Conservation (phyloP, 768 basidiomycete species). For the Mycena haematopus region DNA sequence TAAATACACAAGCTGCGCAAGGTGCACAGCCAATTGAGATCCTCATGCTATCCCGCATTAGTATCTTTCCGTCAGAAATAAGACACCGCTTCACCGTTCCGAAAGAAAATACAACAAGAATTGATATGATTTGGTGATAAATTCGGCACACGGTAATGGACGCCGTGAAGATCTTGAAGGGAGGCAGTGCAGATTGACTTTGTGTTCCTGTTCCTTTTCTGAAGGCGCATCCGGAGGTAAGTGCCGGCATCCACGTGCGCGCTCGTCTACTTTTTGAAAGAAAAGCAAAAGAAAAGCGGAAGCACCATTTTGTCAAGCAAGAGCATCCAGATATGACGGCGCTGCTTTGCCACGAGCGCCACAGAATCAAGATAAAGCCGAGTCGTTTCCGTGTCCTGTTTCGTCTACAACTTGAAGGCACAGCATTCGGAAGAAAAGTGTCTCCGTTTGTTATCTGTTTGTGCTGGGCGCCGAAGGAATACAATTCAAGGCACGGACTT, state of each 20-base stretch:
- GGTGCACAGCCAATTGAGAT: constrained; percentile 13
- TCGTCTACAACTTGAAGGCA: not conserved
- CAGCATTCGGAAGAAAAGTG: constrained; percentile 15
- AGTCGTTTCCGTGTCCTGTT: not conserved
- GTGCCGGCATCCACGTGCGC: too few relatives aligned
- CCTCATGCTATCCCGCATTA: constrained; percentile 16
- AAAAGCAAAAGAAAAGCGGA: too few relatives aligned
- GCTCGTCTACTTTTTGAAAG: too few relatives aligned
- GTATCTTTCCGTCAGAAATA: constrained; percentile 12
- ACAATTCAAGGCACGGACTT: not conserved
- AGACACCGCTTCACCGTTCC: constrained; percentile 12
- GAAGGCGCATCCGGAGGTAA: not conserved
- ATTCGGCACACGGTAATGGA: not conserved
- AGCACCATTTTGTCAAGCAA: too few relatives aligned
- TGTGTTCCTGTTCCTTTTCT: not conserved
- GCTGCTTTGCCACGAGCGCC: not conserved
- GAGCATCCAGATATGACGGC: too few relatives aligned
- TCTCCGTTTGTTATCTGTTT: not conserved
- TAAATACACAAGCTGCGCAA: constrained; percentile 7
- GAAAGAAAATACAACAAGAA: constrained; percentile 8
- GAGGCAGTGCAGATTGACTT: not conserved
- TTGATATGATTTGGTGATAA: constrained; percentile 8
- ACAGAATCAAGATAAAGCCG: not conserved
- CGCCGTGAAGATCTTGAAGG: not conserved
- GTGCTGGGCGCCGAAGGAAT: not conserved